Percentiles rank a stretch among this genome's conserved stretches.
phyloP scores from a whole-genome alignment of 768 basidiomycete species.

The Glaciozyma antarctica region DNA sequence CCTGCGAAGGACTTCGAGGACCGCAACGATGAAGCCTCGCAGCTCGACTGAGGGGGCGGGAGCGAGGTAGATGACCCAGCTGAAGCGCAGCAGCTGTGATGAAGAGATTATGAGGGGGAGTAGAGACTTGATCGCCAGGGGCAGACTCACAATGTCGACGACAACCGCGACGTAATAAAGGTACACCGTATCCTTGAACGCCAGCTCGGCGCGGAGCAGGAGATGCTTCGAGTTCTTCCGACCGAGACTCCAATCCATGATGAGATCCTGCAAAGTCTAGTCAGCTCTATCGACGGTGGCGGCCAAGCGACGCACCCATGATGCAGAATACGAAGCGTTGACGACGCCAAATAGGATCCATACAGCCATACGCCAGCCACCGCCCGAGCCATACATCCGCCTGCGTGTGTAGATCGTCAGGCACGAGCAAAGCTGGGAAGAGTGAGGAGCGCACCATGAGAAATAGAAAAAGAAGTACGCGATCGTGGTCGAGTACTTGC shows the following conservation, averaged over 20 bases:
- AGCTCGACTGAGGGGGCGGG: constrained; percentile 46
- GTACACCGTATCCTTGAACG: constrained; percentile 57
- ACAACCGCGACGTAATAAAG: constrained; percentile 41
- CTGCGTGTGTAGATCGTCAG: too few relatives aligned
- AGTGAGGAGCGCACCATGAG: constrained; percentile 30
- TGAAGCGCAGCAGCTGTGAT: constrained; percentile 67
- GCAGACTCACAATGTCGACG: too few relatives aligned
- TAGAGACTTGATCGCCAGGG: too few relatives aligned
- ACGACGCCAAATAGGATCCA: constrained; percentile 59
- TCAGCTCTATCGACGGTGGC: background rate
- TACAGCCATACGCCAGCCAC: constrained; percentile 48
- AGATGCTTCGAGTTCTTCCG: constrained; percentile 48
- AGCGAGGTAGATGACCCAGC: constrained; percentile 73
- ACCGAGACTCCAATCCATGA: constrained; percentile 87
- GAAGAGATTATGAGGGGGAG: constrained; percentile 39
- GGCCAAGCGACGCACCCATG: constrained; percentile 55
- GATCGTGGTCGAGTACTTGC: constrained; percentile 38
- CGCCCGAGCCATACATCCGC: constrained; percentile 17
- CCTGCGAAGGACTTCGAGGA: constrained; percentile 68
- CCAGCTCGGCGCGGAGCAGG: constrained; percentile 62
- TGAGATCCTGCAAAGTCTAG: constrained; percentile 41
- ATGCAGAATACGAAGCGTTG: constrained; percentile 59
- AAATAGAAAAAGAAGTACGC: constrained; percentile 49
- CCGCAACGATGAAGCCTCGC: constrained; percentile 57
- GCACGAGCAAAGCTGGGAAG: too few relatives aligned